Evolutionary conservation across 495 filamentous ascomycete genomes (phyloP), one percentile per base, ranked within the genome.

Genomic region (Podospora pseudoanserina): DNA sequence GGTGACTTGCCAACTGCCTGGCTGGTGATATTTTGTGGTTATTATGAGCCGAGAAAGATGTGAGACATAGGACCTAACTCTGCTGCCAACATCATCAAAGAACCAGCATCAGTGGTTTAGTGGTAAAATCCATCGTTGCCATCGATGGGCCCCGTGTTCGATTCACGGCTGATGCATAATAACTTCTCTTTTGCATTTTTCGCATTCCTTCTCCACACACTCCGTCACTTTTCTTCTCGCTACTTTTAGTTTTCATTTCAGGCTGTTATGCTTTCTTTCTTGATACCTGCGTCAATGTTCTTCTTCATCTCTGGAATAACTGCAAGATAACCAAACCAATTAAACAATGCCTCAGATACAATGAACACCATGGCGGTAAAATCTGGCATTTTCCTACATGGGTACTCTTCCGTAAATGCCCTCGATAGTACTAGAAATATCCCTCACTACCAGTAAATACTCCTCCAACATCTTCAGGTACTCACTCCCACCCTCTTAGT

Each of bases 111-210:
- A 79, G 79, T 81, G 79, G 78, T 81, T 81, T 82, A 82, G 80
- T 82, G 80, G 80, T 82, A 82, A 81, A 82, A 82, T 81, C 80
- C 80, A 81, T 82, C 80, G 79, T 82, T 82, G 79, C 79, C 79
- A 82, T 82, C 79, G 79, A 82, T 81, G 79, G 79, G 80, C 80
- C 80, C 80, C 80, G 80, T 75, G 80, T 82, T 82, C 80, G 80
- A 81, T 81, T 81, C 79, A 76, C 79, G 79, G 79, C 78, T 80
- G 76, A 78, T 76, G 79, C 79, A 80, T 76, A 49, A 1, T 0
- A 49, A 49, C 13, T 18, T 49, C 39, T 49, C 39, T 49, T 49
- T 49, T 49, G 1, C 13, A 49, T 49, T 49, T 49, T 49, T 49
- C 18, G 7, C 39, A 49, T 49, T 49, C 5, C 13, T 49, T 49